These are phyloP conservation scores for Lipomyces orientalis DNA, from an alignment of 805 yeast species.

Conservation along the genomic window DNA sequence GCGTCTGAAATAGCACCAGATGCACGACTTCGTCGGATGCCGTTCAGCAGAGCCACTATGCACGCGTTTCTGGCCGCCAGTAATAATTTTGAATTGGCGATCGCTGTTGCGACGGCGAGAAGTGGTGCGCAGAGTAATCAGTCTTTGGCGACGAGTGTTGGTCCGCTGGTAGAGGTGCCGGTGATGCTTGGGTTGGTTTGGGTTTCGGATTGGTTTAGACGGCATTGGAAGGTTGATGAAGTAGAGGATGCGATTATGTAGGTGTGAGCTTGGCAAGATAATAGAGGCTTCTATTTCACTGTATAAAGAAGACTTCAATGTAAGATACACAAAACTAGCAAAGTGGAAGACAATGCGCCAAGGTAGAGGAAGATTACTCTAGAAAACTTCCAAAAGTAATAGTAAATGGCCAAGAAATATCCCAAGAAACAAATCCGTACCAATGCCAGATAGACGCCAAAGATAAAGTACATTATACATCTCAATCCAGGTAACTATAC, in stretches of 20 bases:
- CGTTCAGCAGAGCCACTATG: constrained; percentile 52
- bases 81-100: constrained; percentile 61
- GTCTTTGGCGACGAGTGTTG: constrained; percentile 63
- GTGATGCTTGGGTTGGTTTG: constrained; percentile 46
- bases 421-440: neutral
- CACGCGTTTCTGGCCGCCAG: constrained; percentile 63
- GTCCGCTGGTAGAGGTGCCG: constrained; percentile 64
- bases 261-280: too few species aligned
- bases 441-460: neutral
- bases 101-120: constrained; percentile 58
- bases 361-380: too few species aligned
- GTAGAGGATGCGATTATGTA: too few species aligned
- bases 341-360: too few species aligned
- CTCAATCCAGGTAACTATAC: neutral
- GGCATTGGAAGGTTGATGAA: neutral
- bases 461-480: neutral
- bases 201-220: constrained; percentile 26
- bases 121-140: constrained; percentile 59
- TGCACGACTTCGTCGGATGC: constrained; percentile 23
- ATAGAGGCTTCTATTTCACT: neutral
- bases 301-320: neutral
- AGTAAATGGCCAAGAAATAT: neutral
- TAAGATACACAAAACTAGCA: too few species aligned
- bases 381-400: neutral
- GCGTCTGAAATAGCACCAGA: constrained; percentile 40